A percentile compares a stretch with the other conserved stretches of the same genome.
These are phyloP conservation scores for Trametes pubescens DNA, from an alignment of 1,284 basidiomycete species.

Conservation along the genomic window DNA sequence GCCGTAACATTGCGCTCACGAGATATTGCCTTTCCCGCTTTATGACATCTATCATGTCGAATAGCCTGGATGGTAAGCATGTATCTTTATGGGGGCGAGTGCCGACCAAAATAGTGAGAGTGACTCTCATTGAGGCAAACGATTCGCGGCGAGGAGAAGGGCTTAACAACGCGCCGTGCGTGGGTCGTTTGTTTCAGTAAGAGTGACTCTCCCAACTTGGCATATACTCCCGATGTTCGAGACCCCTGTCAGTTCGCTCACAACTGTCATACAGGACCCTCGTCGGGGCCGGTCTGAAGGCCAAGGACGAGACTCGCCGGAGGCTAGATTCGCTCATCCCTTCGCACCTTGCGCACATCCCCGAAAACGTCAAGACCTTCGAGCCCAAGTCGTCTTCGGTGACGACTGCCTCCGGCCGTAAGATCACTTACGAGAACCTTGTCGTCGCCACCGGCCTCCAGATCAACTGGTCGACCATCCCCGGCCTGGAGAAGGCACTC, in stretches of 20 bases:
- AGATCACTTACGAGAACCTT: slow-evolving; percentile 85
- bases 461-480: slow-evolving; percentile 83
- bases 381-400: slow-evolving; percentile 81
- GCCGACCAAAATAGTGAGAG: no score
- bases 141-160: no score
- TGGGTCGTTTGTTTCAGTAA: no score
- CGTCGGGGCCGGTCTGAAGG: slow-evolving; percentile 87
- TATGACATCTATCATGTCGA: slow-evolving; percentile 6
- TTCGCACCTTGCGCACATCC: slow-evolving; percentile 75
- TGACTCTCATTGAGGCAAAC: no score
- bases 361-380: slow-evolving; percentile 80
- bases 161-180: no score
- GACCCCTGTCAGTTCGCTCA: slow-evolving; percentile 6
- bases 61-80: slow-evolving; percentile 80
- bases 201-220: no score
- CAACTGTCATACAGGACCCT: slow-evolving; percentile 73
- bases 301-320: slow-evolving; percentile 71
- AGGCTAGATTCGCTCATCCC: slow-evolving; percentile 79
- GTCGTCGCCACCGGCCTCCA: slow-evolving; percentile 92
- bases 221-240: no score
- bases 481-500: slow-evolving; percentile 84
- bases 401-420: slow-evolving; percentile 73
- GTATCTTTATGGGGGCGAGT: not conserved
- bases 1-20: slow-evolving; percentile 13
- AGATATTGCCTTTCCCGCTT: slow-evolving; percentile 14